phyloP scores from a whole-genome alignment of 306 rosid species.

The Begonia loranthoides region DNA sequence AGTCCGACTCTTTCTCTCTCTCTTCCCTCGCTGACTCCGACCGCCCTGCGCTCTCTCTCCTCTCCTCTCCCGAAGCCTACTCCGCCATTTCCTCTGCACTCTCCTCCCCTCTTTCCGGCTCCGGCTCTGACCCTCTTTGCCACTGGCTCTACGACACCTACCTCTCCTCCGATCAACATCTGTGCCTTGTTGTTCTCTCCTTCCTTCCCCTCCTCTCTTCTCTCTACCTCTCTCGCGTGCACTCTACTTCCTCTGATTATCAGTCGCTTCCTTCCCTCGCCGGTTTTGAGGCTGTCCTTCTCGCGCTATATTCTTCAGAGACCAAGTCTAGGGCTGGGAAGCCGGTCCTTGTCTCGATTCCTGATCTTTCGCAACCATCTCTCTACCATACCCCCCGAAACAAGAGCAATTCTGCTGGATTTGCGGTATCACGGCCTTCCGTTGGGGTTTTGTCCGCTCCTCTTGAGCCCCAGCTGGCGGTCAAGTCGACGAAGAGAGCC shows the following conservation, averaged over 20 bases:
- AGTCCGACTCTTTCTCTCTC: constrained; percentile 25
- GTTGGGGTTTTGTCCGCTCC: constrained; percentile 61
- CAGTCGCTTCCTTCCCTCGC: constrained; percentile 56
- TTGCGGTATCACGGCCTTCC: constrained; percentile 18
- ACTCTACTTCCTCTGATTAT: constrained; percentile 38
- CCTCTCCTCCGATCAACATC: constrained; percentile 76
- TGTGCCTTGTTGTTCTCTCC: constrained; percentile 80
- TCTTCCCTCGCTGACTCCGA: constrained; percentile 83
- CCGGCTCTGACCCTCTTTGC: constrained; percentile 83
- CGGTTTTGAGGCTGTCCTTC: constrained; percentile 88
- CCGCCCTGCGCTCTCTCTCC: constrained; percentile 92
- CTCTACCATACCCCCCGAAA: constrained; percentile 58
- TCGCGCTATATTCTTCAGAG: constrained; percentile 75
- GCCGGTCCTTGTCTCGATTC: constrained; percentile 59
- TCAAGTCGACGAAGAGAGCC: constrained; percentile 84
- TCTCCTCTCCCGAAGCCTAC: constrained; percentile 62
- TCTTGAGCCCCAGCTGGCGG: constrained; percentile 64
- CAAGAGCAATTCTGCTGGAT: constrained; percentile 8
- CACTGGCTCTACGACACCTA: constrained; percentile 96
- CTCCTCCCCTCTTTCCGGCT: constrained; percentile 36
- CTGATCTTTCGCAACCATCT: constrained; percentile 83
- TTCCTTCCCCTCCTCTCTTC: constrained; percentile 75
- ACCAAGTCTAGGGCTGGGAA: constrained; percentile 68
- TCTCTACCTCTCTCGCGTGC: constrained; percentile 69
- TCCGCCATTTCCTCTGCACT: constrained; percentile 38